Evolutionary conservation across 192 early-diverging fungal species (phyloP), one percentile per base, ranked within the genome.

Genomic region (Chytriomyces hyalinus): DNA sequence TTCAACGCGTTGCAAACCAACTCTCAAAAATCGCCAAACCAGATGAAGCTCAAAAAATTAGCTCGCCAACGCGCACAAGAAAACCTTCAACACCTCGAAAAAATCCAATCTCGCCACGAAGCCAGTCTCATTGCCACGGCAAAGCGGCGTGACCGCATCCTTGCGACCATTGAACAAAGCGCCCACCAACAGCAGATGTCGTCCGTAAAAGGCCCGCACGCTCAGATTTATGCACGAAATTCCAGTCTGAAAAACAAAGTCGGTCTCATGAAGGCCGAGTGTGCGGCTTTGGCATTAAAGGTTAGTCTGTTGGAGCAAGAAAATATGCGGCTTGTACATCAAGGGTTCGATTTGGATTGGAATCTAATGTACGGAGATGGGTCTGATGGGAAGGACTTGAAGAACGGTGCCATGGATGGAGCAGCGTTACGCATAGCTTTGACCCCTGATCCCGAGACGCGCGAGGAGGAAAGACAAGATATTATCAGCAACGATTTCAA

Each of bases 331-430:
- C 72, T 73, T 10, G 46, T 73, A 3, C 9, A 61, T 20, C 44
- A 46, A n/a, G n/a, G 13, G 13, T 59, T 44, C n/a, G 61, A 73
- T 44, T 63, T 73, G 22, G 72, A 73, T 63, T 73, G 72, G 72
- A 73, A 73, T 62, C 26, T 73, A 17, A 73, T 73, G 72, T 73
- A 73, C 47, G 72, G 72, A 47, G 70, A 71, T 57, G 70, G 59
- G 4, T 22, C 28, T 59, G 70, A 57, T 59, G 22, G n/a, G 36
- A 43, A 13, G 43, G 64, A 65, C n/a, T 26, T 65, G 5, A 4
- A 20, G 17, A 8, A 22, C 20, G 22, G 6, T 57, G 20, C 57
- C 45, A 13, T 26, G 3, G 59, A 22, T 43, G 46, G 15, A n/a
- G 24, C 17, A n/a, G 8, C 44, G 11, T 45, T 17, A 13, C 13